A percentile compares a stretch with the other conserved stretches of the same genome.
These are phyloP conservation scores for Eimeria tenella DNA, from an alignment of 169 alveolate species.

Conservation along the genomic window DNA sequence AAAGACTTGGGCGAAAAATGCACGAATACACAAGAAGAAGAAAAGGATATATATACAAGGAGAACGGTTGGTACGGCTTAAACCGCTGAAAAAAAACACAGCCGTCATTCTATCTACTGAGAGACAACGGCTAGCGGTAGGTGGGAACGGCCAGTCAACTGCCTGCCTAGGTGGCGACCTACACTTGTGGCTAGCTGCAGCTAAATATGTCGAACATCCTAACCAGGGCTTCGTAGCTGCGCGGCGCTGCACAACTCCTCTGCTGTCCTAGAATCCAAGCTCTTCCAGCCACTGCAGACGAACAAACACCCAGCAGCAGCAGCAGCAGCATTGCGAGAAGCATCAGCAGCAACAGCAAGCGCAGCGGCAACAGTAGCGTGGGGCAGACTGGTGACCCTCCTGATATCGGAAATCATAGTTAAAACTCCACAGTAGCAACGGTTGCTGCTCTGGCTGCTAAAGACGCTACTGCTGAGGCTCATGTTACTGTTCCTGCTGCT, in stretches of 20 bases:
- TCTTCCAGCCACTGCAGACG: slow-evolving; percentile 18
- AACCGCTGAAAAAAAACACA: not conserved
- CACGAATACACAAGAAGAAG: not conserved
- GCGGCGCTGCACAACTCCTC: not conserved
- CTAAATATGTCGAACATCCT: not conserved
- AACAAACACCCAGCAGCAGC: not conserved
- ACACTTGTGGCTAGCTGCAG: not conserved
- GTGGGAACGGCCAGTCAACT: too few relatives aligned
- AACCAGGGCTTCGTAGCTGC: not conserved
- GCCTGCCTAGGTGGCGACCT: not conserved
- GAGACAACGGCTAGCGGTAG: not conserved
- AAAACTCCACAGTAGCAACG: too few relatives aligned
- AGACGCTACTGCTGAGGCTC: not conserved
- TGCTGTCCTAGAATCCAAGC: not conserved
- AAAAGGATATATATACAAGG: too few relatives aligned
- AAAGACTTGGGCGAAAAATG: too few relatives aligned
- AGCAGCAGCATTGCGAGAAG: not conserved
- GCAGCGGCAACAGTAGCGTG: not conserved
- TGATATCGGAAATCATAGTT: too few relatives aligned
- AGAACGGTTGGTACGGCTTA: not conserved
- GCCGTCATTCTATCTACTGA: not conserved
- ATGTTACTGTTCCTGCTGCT: not conserved
- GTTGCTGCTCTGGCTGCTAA: too few relatives aligned
- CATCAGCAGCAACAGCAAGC: not conserved
- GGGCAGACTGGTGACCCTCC: not conserved